Evolutionary conservation across 2,329 filamentous ascomycete species (phyloP).

Genomic region (Cercospora janseana): DNA sequence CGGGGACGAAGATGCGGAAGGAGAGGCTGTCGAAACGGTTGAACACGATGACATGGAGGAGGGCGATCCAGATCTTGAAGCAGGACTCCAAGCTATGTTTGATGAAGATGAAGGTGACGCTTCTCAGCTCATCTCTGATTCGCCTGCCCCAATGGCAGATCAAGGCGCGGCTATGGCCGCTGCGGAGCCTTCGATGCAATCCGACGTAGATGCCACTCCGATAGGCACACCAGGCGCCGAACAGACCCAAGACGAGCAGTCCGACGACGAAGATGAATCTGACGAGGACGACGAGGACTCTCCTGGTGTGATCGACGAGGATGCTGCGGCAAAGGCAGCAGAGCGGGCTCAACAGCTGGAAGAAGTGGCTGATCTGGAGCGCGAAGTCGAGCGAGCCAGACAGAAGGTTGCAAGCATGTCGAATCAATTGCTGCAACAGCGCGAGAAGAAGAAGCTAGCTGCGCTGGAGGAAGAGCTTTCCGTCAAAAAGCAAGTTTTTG

Average conservation of each 20-base stretch:
- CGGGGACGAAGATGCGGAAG: conserved; percentile 50
- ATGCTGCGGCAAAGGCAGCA: conserved; percentile 49
- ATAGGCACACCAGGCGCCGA: conserved; percentile 26
- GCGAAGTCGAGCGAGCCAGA: conserved; percentile 46
- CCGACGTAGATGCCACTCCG: conserved; percentile 26
- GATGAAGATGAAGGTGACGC: conserved; percentile 34
- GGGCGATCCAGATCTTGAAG: conserved; percentile 34
- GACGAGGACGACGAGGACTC: conserved; percentile 47
- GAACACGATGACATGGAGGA: conserved; percentile 43
- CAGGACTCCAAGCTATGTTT: conserved; percentile 39
- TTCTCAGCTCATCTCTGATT: conserved; percentile 30
- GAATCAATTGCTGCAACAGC: conserved; percentile 50
- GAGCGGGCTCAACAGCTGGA: conserved; percentile 50
- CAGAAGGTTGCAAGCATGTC: conserved; percentile 43
- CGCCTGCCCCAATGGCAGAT: conserved; percentile 31
- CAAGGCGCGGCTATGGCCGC: conserved; percentile 30
- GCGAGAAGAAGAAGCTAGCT: conserved; percentile 50
- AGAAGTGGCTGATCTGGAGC: conserved; percentile 56
- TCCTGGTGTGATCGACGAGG: conserved; percentile 51
- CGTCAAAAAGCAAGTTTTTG: conserved; percentile 50
- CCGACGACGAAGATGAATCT: conserved; percentile 43
- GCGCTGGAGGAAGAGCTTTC: conserved; percentile 55
- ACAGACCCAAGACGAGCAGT: conserved; percentile 31
- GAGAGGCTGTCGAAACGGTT: conserved; percentile 36
- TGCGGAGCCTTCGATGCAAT: conserved; percentile 25